Evolutionary conservation across 176 grass and related monocot genomes (phyloP), one percentile per base, ranked within the genome.

Genomic region (Puccinellia tenuiflora): DNA sequence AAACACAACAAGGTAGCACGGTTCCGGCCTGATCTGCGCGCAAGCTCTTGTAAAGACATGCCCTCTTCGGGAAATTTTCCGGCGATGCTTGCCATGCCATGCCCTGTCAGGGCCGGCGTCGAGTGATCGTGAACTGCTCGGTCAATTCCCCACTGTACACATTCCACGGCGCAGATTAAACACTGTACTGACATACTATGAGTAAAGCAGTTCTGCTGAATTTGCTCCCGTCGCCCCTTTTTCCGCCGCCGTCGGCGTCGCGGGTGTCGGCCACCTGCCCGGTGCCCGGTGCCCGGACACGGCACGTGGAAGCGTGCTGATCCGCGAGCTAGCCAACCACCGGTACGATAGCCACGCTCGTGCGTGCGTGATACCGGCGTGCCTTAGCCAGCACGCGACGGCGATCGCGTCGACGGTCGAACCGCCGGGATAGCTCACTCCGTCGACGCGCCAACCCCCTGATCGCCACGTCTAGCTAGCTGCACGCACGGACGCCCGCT

Each of bases 301-400:
- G 37, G 26, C 42, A 73, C 7, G 6, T 7, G 54, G 11, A 21
- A 31, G 57, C 10, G 54, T 5, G 16, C 30, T 5, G 37, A 29
- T 5, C 72, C n/a, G 29, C 37, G 6, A 30, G 22, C 16, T 17
- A 60, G 37, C 77, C 67, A 51, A 83, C 73, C 22, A 69, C 66
- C 18, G 7, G 30, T 16, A 40, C 73, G 1, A 38, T 28, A 9
- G n/a, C 40, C 7, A 79, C 45, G 46, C 24, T 24, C 43, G 63
- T 35, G 35, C 34, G 37, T 68, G 40, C 39, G 21, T 17, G 73
- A 21, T 7, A 72, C 34, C 65, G 28, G 85, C 79, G 35, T 83
- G 80, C 73, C 80, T 78, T 78, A 52, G 76, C 39, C 64, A 5
- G 65, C 22, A 71, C 56, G 79, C 80, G 87, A 79, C 59, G 16